These are phyloP conservation scores for Chaetomium globosum DNA, from an alignment of 2,329 filamentous ascomycete species.

Conservation along the genomic window DNA sequence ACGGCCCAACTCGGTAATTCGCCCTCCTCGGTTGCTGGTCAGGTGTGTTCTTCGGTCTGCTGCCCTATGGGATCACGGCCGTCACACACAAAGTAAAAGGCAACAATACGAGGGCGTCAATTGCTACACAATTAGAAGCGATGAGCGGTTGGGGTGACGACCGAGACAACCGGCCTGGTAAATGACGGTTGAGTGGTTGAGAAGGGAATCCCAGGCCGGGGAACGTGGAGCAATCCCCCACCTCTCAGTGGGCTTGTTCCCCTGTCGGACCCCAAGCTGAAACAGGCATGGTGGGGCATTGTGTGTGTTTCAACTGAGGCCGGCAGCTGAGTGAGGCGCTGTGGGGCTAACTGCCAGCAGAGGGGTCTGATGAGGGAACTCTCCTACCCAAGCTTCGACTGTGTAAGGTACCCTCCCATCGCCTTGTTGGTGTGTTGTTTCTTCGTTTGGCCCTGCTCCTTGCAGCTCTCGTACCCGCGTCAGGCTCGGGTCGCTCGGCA, in stretches of 20 bases:
- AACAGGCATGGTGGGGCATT: constrained; percentile 22
- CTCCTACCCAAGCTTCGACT: too few relatives aligned
- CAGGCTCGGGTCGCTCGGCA: neutral
- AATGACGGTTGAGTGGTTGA: neutral
- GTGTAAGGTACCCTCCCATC: neutral
- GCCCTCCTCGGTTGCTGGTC: neutral
- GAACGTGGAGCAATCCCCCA: constrained; percentile 13
- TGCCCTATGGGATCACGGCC: constrained; percentile 2
- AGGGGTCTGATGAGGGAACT: neutral
- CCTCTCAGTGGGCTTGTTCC: neutral
- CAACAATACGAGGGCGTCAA: constrained; percentile 12
- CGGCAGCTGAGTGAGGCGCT: constrained; percentile 13
- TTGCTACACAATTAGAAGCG: neutral
- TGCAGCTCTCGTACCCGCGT: neutral
- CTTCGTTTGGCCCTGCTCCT: neutral
- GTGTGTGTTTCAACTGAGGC: constrained; percentile 20
- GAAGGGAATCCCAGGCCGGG: neutral
- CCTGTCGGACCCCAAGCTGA: constrained; percentile 17
- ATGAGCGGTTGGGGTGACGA: neutral
- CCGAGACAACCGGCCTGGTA: neutral
- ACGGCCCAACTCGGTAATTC: neutral
- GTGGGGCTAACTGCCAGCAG: constrained; percentile 15
- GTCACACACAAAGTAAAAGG: constrained; percentile 9
- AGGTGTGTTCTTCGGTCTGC: neutral
- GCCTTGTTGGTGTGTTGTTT: neutral